A percentile compares a stretch with the other conserved stretches of the same genome.
Evolutionary conservation across 768 basidiomycete species (phyloP).

Genomic region (Strobilomyces confusus): DNA sequence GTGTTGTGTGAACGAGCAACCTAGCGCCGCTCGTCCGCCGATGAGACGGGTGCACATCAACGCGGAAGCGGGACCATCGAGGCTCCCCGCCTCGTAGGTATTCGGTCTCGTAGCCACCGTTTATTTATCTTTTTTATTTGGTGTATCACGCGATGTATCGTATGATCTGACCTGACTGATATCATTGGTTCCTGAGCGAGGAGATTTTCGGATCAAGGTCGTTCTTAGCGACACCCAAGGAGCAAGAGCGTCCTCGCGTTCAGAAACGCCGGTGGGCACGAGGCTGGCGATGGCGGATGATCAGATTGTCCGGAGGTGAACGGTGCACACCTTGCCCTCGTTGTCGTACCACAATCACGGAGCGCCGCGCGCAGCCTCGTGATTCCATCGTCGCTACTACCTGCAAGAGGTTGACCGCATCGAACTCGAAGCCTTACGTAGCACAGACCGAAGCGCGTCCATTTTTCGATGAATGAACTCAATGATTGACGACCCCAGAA

Average conservation of each 20-base stretch:
- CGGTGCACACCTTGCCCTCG: neutral
- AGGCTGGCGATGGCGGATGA: neutral
- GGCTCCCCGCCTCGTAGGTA: conserved; percentile 23
- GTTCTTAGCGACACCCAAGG: neutral
- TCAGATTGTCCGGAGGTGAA: neutral
- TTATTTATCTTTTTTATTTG: neutral
- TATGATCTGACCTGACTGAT: neutral
- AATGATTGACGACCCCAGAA: neutral
- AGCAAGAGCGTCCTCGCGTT: neutral
- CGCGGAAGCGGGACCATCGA: conserved; percentile 50
- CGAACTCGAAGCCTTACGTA: neutral
- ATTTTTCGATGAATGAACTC: neutral
- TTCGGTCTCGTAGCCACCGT: neutral
- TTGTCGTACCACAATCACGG: neutral
- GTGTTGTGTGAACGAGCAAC: neutral
- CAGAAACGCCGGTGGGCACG: neutral
- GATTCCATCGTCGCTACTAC: neutral
- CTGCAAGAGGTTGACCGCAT: neutral
- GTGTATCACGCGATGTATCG: neutral
- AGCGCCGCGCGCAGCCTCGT: neutral
- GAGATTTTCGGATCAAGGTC: neutral
- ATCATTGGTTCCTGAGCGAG: neutral
- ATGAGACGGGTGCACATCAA: conserved; percentile 27
- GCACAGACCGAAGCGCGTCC: neutral
- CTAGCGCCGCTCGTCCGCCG: conserved; percentile 2